Base-by-base conservation (phyloP, 768 basidiomycete species). In the Mycena filopes region DNA sequence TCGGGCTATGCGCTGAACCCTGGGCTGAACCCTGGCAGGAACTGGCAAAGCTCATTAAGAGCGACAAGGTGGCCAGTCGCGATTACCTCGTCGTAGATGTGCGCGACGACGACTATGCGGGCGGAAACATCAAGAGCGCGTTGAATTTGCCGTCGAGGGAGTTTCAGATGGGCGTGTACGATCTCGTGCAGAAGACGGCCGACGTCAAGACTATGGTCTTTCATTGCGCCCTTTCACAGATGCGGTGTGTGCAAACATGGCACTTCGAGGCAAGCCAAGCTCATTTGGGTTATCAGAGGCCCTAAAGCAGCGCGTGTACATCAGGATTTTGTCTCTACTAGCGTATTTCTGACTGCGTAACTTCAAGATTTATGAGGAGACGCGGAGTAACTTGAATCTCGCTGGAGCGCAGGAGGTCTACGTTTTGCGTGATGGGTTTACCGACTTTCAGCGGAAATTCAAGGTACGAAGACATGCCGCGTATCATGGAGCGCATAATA, bases 31-130 rank as follows among this genome's bases (percentile, higher is more conserved):
- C 59, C 54, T n/a, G n/a, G n/a, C 73, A 94, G 93, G 87, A 91
- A 73, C 86, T 95, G 49, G 89, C 88, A 21, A 76, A 78, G 31
- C 75, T 93, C 63, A 88, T 94, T 69, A 93, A 89, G 76, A 87
- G 85, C 72, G 84, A 82, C 59, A 88, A 88, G 71, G 77, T 80
- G 33, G 78, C 86, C 10, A 77, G 80, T 71, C 86, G 87, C 73
- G 92, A 94, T 73, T 95, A 89, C 73, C 75, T 90, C 31, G 83
- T 95, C 46, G 85, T 95, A 42, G 94, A 95, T 74, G 94, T 95
- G 33, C 89, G 94, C n/a, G 93, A 94, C 74, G 86, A 89, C 60
- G 94, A 95, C 68, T 92, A 83, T 76, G 80, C 73, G 13, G 94
- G 94, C 68, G 94, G 94, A 40, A 90, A 95, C 74, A 93, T 95